Evolutionary conservation across 768 basidiomycete species (phyloP).

Genomic region (Suillus sp.): DNA sequence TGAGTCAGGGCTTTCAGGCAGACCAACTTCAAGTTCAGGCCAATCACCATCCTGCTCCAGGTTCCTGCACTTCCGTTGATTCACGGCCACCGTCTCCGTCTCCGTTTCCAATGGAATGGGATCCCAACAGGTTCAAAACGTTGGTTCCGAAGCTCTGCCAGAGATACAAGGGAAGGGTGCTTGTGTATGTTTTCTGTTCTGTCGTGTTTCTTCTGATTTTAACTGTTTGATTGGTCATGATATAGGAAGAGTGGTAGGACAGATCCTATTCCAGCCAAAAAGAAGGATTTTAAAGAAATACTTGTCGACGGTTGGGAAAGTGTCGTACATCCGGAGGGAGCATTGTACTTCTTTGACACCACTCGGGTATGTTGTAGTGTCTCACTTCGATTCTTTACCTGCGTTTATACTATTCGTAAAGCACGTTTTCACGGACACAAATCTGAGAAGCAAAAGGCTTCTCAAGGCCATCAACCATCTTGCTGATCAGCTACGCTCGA

Average conservation of each 20-base stretch:
- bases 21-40: background rate
- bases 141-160: background rate
- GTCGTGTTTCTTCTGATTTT: background rate
- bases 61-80: background rate
- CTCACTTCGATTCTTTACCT: background rate
- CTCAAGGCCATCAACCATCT: background rate
- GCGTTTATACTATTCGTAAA: background rate
- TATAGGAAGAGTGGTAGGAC: background rate
- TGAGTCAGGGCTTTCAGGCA: background rate
- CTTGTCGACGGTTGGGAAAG: background rate
- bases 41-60: background rate
- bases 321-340: slow-evolving; percentile 12
- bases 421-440: slow-evolving; percentile 12
- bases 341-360: slow-evolving; percentile 2
- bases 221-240: background rate
- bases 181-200: slow-evolving; percentile 2
- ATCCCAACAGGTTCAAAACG: background rate
- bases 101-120: background rate
- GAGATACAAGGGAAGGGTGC: background rate
- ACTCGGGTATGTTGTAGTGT: background rate
- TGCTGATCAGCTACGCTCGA: background rate
- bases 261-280: slow-evolving; percentile 2
- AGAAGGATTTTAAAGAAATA: background rate
- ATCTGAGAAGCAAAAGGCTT: background rate
- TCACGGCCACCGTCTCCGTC: background rate